Conservation (phyloP, 495 filamentous ascomycete species). For the Neurospora sp. region DNA sequence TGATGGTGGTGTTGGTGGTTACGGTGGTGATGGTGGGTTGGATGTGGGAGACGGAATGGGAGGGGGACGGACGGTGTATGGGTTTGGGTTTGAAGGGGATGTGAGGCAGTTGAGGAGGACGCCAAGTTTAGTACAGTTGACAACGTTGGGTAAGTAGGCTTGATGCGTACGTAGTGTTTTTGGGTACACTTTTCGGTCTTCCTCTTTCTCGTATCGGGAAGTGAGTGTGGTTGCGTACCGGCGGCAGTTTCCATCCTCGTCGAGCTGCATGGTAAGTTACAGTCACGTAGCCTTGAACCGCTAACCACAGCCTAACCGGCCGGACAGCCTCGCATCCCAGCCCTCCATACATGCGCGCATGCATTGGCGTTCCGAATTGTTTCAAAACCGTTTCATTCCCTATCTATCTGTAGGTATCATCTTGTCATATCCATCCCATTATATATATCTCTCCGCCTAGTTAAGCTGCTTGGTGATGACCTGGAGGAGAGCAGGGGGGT, state of each 20-base stretch:
- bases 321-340: background rate
- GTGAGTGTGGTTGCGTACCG: background rate
- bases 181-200: background rate
- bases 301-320: background rate
- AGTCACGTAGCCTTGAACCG: background rate
- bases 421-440: background rate
- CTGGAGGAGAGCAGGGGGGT: constrained; percentile 33
- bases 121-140: background rate
- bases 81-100: constrained; percentile 29
- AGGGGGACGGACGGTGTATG: constrained; percentile 14
- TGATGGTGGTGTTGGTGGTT: constrained; percentile 1
- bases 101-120: constrained; percentile 14
- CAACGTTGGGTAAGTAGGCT: background rate
- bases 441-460: background rate
- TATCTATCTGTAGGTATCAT: background rate
- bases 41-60: constrained; percentile 6
- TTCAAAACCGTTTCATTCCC: background rate
- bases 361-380: background rate
- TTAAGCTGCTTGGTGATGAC: background rate
- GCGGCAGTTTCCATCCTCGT: background rate
- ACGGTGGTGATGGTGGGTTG: background rate
- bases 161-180: background rate
- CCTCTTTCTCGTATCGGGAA: background rate
- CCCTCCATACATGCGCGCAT: background rate
- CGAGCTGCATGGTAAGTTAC: background rate